Conservation (phyloP, 176 grass and related monocot genomes). For the Typha latifolia region DNA sequence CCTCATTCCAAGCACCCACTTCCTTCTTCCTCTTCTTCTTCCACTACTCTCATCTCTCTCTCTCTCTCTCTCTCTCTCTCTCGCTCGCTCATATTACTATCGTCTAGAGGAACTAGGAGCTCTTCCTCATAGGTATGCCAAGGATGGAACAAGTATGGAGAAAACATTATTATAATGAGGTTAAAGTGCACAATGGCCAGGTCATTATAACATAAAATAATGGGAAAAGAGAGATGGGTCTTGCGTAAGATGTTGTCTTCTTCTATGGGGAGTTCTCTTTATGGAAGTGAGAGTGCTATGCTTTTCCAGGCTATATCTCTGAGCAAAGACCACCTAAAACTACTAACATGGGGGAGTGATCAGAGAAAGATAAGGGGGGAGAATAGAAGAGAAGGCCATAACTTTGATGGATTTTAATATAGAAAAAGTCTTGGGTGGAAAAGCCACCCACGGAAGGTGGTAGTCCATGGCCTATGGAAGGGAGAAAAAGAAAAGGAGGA, state of each 20-base stretch:
- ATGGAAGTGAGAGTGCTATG: not conserved
- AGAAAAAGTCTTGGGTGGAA: not conserved
- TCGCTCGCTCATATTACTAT: not conserved
- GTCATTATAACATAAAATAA: not conserved
- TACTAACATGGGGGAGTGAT: not conserved
- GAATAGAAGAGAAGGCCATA: not conserved
- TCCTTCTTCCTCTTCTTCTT: not conserved
- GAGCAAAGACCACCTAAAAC: slow-evolving; percentile 1
- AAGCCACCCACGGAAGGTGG: not conserved
- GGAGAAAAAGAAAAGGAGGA: slow-evolving; percentile 1
- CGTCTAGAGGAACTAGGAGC: not conserved
- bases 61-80: not conserved
- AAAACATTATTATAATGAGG: not conserved
- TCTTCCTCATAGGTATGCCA: not conserved
- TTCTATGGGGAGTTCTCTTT: not conserved
- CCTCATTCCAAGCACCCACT: slow-evolving; percentile 6
- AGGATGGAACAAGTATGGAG: not conserved
- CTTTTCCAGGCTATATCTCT: not conserved
- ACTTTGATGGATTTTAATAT: slow-evolving; percentile 1
- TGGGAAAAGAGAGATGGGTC: not conserved
- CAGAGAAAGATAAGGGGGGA: not conserved
- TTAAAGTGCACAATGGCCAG: not conserved
- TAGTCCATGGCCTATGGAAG: too few species aligned
- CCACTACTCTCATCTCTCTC: slow-evolving; percentile 1
- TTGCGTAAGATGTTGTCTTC: not conserved